Evolutionary conservation across 352 stramenopile species (phyloP).

Genomic region (Sclerospora graminicola): DNA sequence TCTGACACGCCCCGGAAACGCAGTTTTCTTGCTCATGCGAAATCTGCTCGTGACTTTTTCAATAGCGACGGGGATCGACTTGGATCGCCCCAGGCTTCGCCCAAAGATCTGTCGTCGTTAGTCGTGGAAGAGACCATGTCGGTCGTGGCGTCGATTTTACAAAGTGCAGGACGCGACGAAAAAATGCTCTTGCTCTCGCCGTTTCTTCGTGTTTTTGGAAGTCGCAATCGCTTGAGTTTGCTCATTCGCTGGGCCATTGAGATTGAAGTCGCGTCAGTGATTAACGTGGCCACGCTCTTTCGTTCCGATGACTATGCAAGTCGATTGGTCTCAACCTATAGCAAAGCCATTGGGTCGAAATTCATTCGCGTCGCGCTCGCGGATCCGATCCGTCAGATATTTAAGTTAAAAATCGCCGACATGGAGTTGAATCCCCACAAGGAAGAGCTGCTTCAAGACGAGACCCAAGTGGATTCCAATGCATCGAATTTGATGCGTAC

Average conservation of each 20-base stretch:
- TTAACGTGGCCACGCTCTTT: slow-evolving; percentile 72
- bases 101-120: slow-evolving; percentile 38
- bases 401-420: slow-evolving; percentile 54
- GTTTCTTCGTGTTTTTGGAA: slow-evolving; percentile 56
- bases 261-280: slow-evolving; percentile 59
- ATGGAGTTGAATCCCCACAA: slow-evolving; percentile 65
- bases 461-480: slow-evolving; percentile 30
- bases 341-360: slow-evolving; percentile 56
- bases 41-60: slow-evolving; percentile 35
- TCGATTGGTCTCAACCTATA: slow-evolving; percentile 62
- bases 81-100: slow-evolving; percentile 10
- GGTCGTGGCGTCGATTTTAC: slow-evolving; percentile 63
- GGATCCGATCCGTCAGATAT: slow-evolving; percentile 53
- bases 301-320: slow-evolving; percentile 69
- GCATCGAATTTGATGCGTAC: slow-evolving; percentile 74
- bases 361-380: slow-evolving; percentile 54
- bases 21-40: slow-evolving; percentile 27
- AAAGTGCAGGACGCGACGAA: slow-evolving; percentile 61
- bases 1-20: slow-evolving; percentile 19
- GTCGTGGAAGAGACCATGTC: slow-evolving; percentile 66
- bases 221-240: slow-evolving; percentile 39
- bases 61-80: slow-evolving; percentile 22
- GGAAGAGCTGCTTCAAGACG: slow-evolving; percentile 31
- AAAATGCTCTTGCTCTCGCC: slow-evolving; percentile 63
- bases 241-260: slow-evolving; percentile 71